Percentiles rank a stretch among this genome's conserved stretches.
phyloP scores from a whole-genome alignment of 192 early-diverging fungal species.

The Chytriomyces sp. region DNA sequence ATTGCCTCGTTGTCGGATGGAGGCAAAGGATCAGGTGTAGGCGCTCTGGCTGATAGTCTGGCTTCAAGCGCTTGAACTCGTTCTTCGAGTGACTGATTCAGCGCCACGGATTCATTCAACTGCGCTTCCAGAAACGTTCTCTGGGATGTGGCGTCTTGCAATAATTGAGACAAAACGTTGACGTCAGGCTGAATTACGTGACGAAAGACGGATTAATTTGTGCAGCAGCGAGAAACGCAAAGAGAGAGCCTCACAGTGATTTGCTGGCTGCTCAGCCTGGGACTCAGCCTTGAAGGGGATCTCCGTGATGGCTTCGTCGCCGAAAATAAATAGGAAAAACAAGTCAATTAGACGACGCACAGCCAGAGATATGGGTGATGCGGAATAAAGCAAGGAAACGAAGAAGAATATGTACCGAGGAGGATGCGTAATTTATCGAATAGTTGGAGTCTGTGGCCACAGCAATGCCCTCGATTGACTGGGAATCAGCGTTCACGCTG shows the following conservation, averaged over 20 bases:
- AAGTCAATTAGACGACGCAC: not conserved
- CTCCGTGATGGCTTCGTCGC: not conserved
- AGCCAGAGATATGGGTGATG: not conserved
- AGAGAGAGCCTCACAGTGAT: not conserved
- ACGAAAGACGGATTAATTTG: not conserved
- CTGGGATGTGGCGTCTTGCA: conserved; percentile 2
- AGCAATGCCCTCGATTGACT: not conserved
- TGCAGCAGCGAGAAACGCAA: not conserved
- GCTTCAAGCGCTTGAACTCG: not conserved
- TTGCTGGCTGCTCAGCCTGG: conserved; percentile 1
- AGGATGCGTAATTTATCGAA: not conserved
- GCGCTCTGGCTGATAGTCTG: not conserved
- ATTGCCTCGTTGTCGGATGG: not conserved
- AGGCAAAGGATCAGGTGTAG: not conserved
- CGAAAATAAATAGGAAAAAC: not conserved
- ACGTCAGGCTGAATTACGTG: not conserved
- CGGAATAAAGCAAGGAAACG: not conserved
- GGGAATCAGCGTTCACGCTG: not conserved
- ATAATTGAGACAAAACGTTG: not conserved
- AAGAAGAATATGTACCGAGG: not conserved
- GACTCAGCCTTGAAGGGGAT: not conserved
- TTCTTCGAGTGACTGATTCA: conserved; percentile 20
- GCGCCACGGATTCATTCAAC: not conserved
- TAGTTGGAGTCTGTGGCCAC: not conserved
- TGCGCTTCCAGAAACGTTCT: conserved; percentile 12